Base-by-base conservation (phyloP, 306 rosid species). In the Abrus pulchellus region DNA sequence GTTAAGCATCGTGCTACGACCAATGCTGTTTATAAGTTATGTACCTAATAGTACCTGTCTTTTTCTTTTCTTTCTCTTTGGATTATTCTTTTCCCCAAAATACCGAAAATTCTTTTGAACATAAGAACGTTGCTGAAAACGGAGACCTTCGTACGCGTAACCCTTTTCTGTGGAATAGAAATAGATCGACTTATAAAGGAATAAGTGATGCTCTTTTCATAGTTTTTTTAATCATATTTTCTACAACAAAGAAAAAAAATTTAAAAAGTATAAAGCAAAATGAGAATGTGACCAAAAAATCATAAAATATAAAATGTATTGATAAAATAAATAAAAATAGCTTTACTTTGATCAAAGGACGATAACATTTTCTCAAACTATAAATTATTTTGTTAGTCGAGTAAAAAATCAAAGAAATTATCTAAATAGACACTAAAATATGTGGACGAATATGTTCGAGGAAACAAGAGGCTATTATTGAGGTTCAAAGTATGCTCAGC, bases 31-130 rank as follows among this genome's bases (percentile, higher is more conserved):
- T 0, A 2, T 7, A 38, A 40, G 50, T 40, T 40, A 3, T 57
- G 63, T 29, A 41, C 28, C 5, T 4, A 11, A 13, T 41, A 11
- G 55, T 44, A 9, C 2, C 9, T 45, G 72, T 30, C 49, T 38
- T 34, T 63, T 60, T 14, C 79, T 75, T 60, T 75, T 13, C 57
- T 30, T 59, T 32, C 38, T 61, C 4, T 50, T 32, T 3, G 60
- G 9, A 2, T 36, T 36, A 36, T 36, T 36, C 40, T 36, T 36
- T 36, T 36, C 40, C 40, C 40, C 4, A 6, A 32, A 3, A 30
- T 12, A 5, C 38, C 11, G 33, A 68, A 67, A 64, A 28, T 67
- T 68, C 55, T 28, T 68, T 44, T 28, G 41, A 64, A 14, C 68
- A 61, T 62, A 1, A 36, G 10, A 67, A 44, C 28, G 45, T 45